A percentile compares a stretch with the other conserved stretches of the same genome.
These are phyloP conservation scores for Amyloporia xantha DNA, from an alignment of 768 basidiomycete genomes.

Conservation along the genomic window DNA sequence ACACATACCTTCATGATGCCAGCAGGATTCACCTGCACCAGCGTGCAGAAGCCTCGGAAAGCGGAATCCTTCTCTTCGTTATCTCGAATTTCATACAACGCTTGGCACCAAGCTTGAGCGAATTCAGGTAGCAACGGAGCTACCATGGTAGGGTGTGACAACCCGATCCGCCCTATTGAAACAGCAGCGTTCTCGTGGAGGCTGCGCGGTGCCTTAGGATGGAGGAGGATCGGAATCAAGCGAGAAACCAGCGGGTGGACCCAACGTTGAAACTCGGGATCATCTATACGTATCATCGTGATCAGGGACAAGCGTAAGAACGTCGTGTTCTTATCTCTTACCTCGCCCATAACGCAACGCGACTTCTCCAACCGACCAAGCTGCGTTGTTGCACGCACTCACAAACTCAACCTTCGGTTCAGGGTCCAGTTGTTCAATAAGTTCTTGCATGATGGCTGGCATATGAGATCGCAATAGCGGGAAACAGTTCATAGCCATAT, in stretches of 20 bases:
- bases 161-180: conserved; percentile 91
- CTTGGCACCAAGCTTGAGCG: conserved; percentile 95
- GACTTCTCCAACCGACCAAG: conserved; percentile 99
- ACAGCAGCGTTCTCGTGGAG: conserved; percentile 98
- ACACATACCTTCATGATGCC: conserved; percentile 85
- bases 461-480: conserved; percentile 76
- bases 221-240: conserved; percentile 88
- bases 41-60: conserved; percentile 93
- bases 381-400: conserved; percentile 97
- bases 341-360: conserved; percentile 86
- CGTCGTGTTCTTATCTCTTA: conserved; percentile 27
- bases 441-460: conserved; percentile 82
- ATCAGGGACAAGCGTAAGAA: not conserved
- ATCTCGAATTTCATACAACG: conserved; percentile 95
- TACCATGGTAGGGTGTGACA: conserved; percentile 85
- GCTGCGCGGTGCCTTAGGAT: conserved; percentile 88
- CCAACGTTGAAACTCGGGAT: conserved; percentile 87
- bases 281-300: conserved; percentile 38
- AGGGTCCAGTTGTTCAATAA: conserved; percentile 85
- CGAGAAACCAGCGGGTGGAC: conserved; percentile 81
- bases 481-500: conserved; percentile 97
- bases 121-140: conserved; percentile 88
- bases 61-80: conserved; percentile 99
- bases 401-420: conserved; percentile 93
- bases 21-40: conserved; percentile 90